Percentiles rank a stretch among this genome's conserved stretches.
These are phyloP conservation scores for Ceratobasidium sp. DNA, from an alignment of 1,284 basidiomycete species.

Conservation along the genomic window DNA sequence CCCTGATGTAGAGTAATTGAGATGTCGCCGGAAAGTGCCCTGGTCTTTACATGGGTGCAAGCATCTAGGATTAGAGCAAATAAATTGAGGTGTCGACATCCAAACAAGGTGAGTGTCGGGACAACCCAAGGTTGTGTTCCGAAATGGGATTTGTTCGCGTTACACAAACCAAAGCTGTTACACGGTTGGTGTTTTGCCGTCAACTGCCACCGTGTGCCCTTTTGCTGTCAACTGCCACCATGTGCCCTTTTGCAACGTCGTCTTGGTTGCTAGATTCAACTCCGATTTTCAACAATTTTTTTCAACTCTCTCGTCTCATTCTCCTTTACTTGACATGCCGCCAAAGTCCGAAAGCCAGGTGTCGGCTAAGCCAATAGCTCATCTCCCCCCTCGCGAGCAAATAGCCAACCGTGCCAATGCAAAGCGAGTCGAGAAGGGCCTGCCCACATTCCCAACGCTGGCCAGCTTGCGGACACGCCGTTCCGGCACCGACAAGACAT, in stretches of 20 bases:
- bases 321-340: background rate
- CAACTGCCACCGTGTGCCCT: background rate
- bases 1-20: background rate
- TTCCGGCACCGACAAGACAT: background rate
- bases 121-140: background rate
- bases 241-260: too few relatives aligned
- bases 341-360: background rate
- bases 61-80: background rate
- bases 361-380: background rate
- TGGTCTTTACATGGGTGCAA: background rate
- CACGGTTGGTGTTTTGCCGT: background rate
- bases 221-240: background rate
- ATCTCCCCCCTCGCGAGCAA: background rate
- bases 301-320: background rate
- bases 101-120: background rate
- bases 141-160: background rate
- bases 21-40: background rate
- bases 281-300: background rate
- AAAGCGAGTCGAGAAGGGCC: slow-evolving; percentile 1
- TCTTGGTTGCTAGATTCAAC: too few relatives aligned
- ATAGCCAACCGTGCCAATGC: background rate
- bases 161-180: background rate
- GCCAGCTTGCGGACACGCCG: background rate
- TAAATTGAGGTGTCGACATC: slow-evolving; percentile 1
- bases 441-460: background rate